Conservation (phyloP, 2,329 filamentous ascomycete species). For the Fusarium heterosporum region DNA sequence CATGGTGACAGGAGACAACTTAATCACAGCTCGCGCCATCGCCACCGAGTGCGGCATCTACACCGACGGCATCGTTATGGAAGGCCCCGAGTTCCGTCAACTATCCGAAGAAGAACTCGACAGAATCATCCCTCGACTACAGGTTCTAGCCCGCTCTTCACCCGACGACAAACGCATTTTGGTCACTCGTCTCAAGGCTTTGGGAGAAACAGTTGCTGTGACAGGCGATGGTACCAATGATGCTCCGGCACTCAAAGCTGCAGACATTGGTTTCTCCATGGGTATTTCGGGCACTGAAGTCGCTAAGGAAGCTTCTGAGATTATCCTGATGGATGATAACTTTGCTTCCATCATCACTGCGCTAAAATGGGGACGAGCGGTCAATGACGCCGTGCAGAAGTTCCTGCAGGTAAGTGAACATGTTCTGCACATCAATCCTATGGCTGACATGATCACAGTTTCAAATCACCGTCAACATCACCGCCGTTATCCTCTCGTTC, state of each 20-base stretch:
- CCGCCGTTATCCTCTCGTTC: constrained; percentile 87
- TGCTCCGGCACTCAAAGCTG: constrained; percentile 82
- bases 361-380: constrained; percentile 81
- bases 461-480: constrained; percentile 90
- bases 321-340: constrained; percentile 90
- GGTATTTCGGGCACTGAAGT: constrained; percentile 86
- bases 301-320: constrained; percentile 85
- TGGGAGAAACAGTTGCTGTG: constrained; percentile 82
- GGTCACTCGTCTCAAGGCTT: constrained; percentile 76
- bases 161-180: constrained; percentile 82
- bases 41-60: constrained; percentile 83
- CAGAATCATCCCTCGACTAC: constrained; percentile 74
- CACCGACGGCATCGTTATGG: constrained; percentile 77
- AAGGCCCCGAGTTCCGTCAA: constrained; percentile 82
- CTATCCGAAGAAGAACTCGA: constrained; percentile 73
- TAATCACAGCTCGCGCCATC: constrained; percentile 81
- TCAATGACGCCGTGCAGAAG: constrained; percentile 82
- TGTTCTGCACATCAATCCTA: accelerated
- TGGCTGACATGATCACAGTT: constrained; percentile 54
- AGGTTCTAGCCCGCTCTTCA: constrained; percentile 79
- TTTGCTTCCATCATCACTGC: constrained; percentile 87
- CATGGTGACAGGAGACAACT: constrained; percentile 89
- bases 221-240: constrained; percentile 89
- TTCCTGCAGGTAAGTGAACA: constrained; percentile 65
- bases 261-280: constrained; percentile 88